phyloP scores from a whole-genome alignment of 768 basidiomycete genomes.

The Hypsizygus marmoreus region DNA sequence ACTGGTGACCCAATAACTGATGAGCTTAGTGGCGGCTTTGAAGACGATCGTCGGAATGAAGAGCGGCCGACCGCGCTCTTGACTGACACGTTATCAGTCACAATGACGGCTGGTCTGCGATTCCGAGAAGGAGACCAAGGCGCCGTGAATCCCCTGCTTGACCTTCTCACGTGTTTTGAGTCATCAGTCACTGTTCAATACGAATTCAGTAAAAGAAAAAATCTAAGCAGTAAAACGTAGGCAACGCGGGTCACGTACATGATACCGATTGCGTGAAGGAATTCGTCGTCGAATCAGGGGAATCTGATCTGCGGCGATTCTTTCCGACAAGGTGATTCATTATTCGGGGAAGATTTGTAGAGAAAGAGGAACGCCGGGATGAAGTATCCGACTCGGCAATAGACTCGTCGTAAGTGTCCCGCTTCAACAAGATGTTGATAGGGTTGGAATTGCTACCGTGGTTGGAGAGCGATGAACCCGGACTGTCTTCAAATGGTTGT shows the following conservation, averaged over 20 bases:
- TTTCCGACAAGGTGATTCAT: constrained; percentile 17
- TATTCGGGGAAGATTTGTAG: constrained; percentile 16
- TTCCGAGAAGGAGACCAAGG: constrained; percentile 14
- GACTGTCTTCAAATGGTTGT: constrained; percentile 6
- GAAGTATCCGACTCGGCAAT: constrained; percentile 21
- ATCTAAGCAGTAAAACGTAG: too few species aligned
- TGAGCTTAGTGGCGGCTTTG: constrained; percentile 8
- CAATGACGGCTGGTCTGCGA: constrained; percentile 7
- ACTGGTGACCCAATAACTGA: constrained; percentile 19
- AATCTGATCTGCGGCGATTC: constrained; percentile 4
- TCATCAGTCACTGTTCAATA: constrained; percentile 10
- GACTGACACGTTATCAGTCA: not conserved
- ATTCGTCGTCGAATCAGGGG: constrained; percentile 2
- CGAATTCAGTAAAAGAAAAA: too few species aligned
- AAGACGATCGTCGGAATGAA: constrained; percentile 23
- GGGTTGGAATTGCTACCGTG: not conserved
- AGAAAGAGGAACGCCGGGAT: constrained; percentile 20
- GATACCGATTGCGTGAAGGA: not conserved
- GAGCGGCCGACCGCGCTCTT: constrained; percentile 13
- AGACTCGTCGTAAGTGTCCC: constrained; percentile 16
- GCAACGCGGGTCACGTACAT: constrained; percentile 1
- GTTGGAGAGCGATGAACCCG: not conserved
- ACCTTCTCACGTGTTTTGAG: constrained; percentile 5
- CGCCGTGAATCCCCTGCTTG: constrained; percentile 6
- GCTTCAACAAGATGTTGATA: not conserved